Percentiles rank a stretch among this genome's conserved stretches.
Conservation (phyloP, 768 basidiomycete genomes). For the Mycena latifolia region DNA sequence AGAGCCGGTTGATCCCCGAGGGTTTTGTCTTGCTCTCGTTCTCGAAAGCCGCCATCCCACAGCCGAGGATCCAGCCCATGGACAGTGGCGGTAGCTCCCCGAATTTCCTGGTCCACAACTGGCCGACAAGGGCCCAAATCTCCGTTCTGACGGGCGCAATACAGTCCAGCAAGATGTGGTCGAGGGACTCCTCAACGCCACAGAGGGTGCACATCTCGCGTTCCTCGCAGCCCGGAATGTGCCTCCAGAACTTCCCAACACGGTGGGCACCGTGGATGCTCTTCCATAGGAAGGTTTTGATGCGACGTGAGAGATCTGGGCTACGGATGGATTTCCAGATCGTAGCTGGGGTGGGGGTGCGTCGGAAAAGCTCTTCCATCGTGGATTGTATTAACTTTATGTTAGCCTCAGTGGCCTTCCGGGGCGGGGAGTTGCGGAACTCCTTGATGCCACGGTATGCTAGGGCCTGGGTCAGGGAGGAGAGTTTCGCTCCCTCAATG, state of each 20-base stretch:
- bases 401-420: background rate
- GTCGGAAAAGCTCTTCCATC: no score
- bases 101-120: background rate
- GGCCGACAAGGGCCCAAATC: background rate
- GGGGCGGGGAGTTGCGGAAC: background rate
- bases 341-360: background rate
- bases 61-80: slow-evolving; percentile 26
- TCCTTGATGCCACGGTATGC: slow-evolving; percentile 8
- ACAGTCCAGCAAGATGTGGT: slow-evolving; percentile 14
- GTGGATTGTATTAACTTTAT: background rate
- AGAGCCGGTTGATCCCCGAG: slow-evolving; percentile 4
- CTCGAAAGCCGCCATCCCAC: slow-evolving; percentile 1
- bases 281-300: background rate
- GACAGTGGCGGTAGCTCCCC: background rate
- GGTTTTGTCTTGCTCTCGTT: background rate
- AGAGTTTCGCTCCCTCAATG: no score
- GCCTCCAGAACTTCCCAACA: background rate
- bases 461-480: background rate
- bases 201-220: slow-evolving; percentile 21
- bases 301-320: background rate
- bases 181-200: slow-evolving; percentile 12
- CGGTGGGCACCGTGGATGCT: background rate
- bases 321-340: slow-evolving; percentile 13
- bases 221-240: background rate
- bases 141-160: background rate